Evolutionary conservation across 352 stramenopile genomes (phyloP).

Genomic region (Globisporangium camurandrum): DNA sequence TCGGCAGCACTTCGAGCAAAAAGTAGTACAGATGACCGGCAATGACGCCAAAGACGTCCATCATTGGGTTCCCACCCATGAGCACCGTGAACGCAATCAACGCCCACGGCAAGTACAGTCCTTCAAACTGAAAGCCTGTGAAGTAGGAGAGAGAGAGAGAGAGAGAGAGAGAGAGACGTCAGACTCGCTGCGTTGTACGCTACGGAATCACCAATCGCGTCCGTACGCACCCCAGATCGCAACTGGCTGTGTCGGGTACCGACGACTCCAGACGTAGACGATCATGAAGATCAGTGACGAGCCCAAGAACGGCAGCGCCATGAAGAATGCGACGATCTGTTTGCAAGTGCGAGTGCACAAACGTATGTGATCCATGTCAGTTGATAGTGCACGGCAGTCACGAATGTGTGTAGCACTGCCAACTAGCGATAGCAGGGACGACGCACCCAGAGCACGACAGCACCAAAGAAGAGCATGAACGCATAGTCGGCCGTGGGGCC

Average conservation of each 20-base stretch:
- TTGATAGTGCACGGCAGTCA: too few relatives aligned
- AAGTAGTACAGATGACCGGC: constrained; percentile 89
- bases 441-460: constrained; percentile 64
- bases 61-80: constrained; percentile 79
- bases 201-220: too few relatives aligned
- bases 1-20: constrained; percentile 77
- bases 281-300: constrained; percentile 88
- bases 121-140: constrained; percentile 80
- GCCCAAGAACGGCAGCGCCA: constrained; percentile 77
- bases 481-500: constrained; percentile 82
- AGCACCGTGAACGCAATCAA: constrained; percentile 87
- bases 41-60: constrained; percentile 80
- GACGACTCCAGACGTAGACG: constrained; percentile 88
- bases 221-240: constrained; percentile 64
- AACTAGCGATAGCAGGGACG: background rate
- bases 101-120: constrained; percentile 84
- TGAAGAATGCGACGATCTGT: constrained; percentile 78
- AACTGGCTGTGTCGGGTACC: constrained; percentile 73
- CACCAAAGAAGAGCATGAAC: constrained; percentile 87
- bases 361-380: background rate
- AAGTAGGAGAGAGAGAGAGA: too few relatives aligned
- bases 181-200: too few relatives aligned
- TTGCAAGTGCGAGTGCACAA: background rate
- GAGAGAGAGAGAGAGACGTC: too few relatives aligned
- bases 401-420: too few relatives aligned